Evolutionary conservation across 116 monocot genomes (phyloP).

Genomic region (Papilionanthe hybrid): DNA sequence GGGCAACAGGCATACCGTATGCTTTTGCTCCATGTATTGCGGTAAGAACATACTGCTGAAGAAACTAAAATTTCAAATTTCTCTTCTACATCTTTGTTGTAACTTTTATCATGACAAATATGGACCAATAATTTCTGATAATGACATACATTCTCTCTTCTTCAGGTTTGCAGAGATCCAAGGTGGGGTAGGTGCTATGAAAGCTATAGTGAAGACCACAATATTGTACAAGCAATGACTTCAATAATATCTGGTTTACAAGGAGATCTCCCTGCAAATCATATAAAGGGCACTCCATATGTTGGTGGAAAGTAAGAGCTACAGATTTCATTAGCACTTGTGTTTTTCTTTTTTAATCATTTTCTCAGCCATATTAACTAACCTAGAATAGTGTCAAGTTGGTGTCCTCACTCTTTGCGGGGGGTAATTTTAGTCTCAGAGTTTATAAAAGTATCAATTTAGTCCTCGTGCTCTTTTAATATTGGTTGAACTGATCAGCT

Average conservation of each 20-base stretch:
- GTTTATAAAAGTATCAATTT: too few species aligned
- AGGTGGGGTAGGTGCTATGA: constrained; percentile 64
- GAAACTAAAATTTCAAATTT: neutral
- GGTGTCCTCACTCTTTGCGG: too few species aligned
- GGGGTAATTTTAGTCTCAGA: too few species aligned
- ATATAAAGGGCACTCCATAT: constrained; percentile 37
- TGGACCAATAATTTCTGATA: neutral
- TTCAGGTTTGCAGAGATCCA: constrained; percentile 58
- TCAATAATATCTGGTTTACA: constrained; percentile 53
- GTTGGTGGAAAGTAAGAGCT: constrained; percentile 46
- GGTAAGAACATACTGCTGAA: constrained; percentile 9
- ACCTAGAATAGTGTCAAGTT: neutral
- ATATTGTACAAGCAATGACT: constrained; percentile 55
- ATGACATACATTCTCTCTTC: neutral
- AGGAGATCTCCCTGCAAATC: constrained; percentile 41
- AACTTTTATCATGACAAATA: neutral
- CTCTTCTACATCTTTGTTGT: neutral
- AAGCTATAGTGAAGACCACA: constrained; percentile 59
- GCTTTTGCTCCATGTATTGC: constrained; percentile 50
- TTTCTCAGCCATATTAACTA: neutral
- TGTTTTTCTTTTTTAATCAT: neutral
- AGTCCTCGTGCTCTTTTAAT: too few species aligned
- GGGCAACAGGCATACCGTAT: constrained; percentile 44
- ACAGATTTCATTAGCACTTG: neutral
- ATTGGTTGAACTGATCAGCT: too few species aligned